phyloP scores from a whole-genome alignment of 352 stramenopile species.

The Globisporangium splendens region DNA sequence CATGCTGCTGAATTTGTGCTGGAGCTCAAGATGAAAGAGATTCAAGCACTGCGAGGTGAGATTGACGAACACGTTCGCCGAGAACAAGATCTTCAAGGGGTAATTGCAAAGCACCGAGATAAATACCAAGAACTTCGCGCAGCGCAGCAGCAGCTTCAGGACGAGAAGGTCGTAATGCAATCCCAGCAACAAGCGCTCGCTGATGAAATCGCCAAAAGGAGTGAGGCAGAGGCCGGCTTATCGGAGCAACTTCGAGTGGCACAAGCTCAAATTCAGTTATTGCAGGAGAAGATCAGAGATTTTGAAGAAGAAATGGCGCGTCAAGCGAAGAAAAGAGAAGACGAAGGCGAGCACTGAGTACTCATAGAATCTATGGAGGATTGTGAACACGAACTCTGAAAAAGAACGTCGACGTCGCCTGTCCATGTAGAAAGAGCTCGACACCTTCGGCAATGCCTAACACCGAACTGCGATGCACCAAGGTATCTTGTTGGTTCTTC shows the following conservation, averaged over 20 bases:
- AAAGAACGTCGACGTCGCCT: not conserved
- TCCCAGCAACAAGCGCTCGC: not conserved
- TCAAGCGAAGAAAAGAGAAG: conserved; percentile 27
- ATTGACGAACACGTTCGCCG: not conserved
- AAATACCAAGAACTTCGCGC: conserved; percentile 2
- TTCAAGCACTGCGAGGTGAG: conserved; percentile 15
- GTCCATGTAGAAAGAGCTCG: conserved; percentile 38
- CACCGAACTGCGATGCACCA: conserved; percentile 62
- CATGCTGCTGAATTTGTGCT: conserved; percentile 37
- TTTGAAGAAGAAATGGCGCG: conserved; percentile 47
- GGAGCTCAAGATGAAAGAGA: conserved; percentile 52
- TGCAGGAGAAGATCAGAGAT: conserved; percentile 26
- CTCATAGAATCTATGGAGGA: not conserved
- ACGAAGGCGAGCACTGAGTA: conserved; percentile 25
- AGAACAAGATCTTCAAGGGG: conserved; percentile 6
- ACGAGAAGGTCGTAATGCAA: not conserved
- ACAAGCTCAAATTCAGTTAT: conserved; percentile 18
- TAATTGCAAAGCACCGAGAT: conserved; percentile 10
- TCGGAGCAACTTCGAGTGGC: conserved; percentile 17
- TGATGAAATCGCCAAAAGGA: not conserved
- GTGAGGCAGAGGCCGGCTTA: conserved; percentile 17
- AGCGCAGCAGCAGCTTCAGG: conserved; percentile 17
- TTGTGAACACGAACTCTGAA: too few relatives aligned
- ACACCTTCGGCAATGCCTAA: conserved; percentile 53
- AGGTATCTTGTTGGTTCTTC: conserved; percentile 53